Conservation (phyloP, 2,329 filamentous ascomycete genomes). For the Clonostachys sp. region DNA sequence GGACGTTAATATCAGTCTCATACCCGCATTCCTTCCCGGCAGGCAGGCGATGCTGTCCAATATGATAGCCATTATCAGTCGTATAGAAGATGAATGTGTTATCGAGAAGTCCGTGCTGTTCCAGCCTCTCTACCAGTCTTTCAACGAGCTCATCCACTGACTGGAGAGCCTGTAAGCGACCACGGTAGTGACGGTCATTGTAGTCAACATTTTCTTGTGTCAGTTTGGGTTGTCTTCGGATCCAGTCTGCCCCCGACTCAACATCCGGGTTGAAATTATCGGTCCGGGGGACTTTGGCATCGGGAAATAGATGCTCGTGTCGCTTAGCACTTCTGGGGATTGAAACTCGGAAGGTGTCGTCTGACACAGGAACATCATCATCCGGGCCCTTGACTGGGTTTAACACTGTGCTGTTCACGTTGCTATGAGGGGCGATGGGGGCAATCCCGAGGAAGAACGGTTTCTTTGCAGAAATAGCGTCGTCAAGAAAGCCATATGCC, state of each 20-base stretch:
- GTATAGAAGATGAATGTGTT: conserved; percentile 47
- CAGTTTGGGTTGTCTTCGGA: conserved; percentile 26
- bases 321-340: conserved; percentile 36
- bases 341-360: conserved; percentile 43
- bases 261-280: conserved; percentile 57
- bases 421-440: conserved; percentile 29
- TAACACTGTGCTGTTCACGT: conserved; percentile 38
- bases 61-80: conserved; percentile 49
- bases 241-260: conserved; percentile 35
- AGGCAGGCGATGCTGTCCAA: conserved; percentile 44
- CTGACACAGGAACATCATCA: conserved; percentile 43
- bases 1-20: conserved; percentile 47
- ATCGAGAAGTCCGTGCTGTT: conserved; percentile 20
- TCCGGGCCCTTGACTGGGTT: conserved; percentile 34
- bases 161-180: conserved; percentile 33
- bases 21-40: conserved; percentile 47
- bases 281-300: conserved; percentile 54
- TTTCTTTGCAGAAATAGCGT: conserved; percentile 41
- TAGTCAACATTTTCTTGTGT: conserved; percentile 21
- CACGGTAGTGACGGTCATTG: conserved; percentile 31
- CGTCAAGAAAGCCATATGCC: conserved; percentile 45
- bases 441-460: conserved; percentile 54
- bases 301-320: conserved; percentile 56
- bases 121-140: conserved; percentile 22
- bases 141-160: conserved; percentile 39